Evolutionary conservation across 1,284 basidiomycete genomes (phyloP), one percentile per base, ranked within the genome.

Genomic region (Apiotrichum montevideense): DNA sequence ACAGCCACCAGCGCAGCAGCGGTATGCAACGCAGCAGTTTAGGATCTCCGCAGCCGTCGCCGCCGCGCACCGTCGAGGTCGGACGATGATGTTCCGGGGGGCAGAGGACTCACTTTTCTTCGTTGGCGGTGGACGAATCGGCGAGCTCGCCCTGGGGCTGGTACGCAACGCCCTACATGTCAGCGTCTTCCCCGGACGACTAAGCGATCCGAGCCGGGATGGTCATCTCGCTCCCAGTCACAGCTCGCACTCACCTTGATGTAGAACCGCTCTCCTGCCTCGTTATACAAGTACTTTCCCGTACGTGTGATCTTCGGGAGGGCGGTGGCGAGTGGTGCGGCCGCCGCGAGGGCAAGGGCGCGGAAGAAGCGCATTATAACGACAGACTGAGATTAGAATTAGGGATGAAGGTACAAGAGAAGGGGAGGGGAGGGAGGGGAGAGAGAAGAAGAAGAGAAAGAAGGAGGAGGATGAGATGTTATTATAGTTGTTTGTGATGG

Each of bases 221-320:
- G 7, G 37, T 39, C 13, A 39, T 7, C 37, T 8, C 7, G 37
- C 7, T 39, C 8, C 37, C 7, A 39, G 37, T 13, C 37, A 39
- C 37, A 39, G 8, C 7, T 7, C 7, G 37, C 13, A 39, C 74
- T 43, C 48, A 77, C 78, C 69, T 91, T 93, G 78, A 95, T 88
- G 75, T 86, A 93, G 78, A 94, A 95, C 49, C 92, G 80, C 47
- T 73, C 83, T 2, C 88, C 88, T 51, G 84, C 81, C 8, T 81
- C 81, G 46, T 78, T 70, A 77, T 90, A 94, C 37, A 95, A 84
- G 72, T 91, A 94, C 69, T 85, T 84, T 41, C 75, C 75, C 46
- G 66, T 67, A 44, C 75, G 63, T 3, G 72, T 67, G 59, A 77
- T 72, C 34, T 67, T 56, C 5, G 74, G 69, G 13, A 76, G 59